These are phyloP conservation scores for Metschnikowia anglica DNA, from an alignment of 805 yeast species.

Conservation along the genomic window DNA sequence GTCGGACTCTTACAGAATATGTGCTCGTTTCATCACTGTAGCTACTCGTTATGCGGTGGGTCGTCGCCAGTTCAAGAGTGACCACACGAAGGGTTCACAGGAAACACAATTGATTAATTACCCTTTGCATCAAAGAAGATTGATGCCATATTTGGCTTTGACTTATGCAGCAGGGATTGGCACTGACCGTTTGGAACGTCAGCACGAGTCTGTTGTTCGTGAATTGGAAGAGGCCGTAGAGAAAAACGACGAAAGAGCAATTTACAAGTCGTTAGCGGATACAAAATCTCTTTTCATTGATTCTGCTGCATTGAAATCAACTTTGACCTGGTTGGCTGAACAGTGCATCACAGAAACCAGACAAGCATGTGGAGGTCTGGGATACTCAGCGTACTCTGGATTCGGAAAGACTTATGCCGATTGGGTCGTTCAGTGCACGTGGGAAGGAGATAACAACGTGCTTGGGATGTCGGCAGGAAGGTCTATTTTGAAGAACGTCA, in stretches of 20 bases:
- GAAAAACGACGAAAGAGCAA: slow-evolving; percentile 30
- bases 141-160: slow-evolving; percentile 44
- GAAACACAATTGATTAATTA: slow-evolving; percentile 46
- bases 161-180: slow-evolving; percentile 40
- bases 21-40: slow-evolving; percentile 43
- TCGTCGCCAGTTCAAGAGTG: slow-evolving; percentile 44
- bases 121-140: slow-evolving; percentile 47
- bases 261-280: slow-evolving; percentile 33
- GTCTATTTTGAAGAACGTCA: slow-evolving; percentile 35
- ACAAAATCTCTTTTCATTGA: slow-evolving; percentile 46
- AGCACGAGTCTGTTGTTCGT: slow-evolving; percentile 31
- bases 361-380: slow-evolving; percentile 50
- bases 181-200: slow-evolving; percentile 38
- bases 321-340: slow-evolving; percentile 46
- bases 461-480: slow-evolving; percentile 44
- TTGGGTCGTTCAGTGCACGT: slow-evolving; percentile 49
- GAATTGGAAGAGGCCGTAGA: slow-evolving; percentile 39
- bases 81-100: slow-evolving; percentile 10
- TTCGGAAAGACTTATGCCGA: slow-evolving; percentile 46
- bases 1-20: slow-evolving; percentile 42
- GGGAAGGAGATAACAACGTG: slow-evolving; percentile 51
- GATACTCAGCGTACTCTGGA: slow-evolving; percentile 45
- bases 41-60: slow-evolving; percentile 47
- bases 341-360: slow-evolving; percentile 42
- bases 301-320: slow-evolving; percentile 45